A percentile compares a stretch with the other conserved stretches of the same genome.
These are phyloP conservation scores for Tetrapisispora fleetii DNA, from an alignment of 805 yeast species.

Conservation along the genomic window DNA sequence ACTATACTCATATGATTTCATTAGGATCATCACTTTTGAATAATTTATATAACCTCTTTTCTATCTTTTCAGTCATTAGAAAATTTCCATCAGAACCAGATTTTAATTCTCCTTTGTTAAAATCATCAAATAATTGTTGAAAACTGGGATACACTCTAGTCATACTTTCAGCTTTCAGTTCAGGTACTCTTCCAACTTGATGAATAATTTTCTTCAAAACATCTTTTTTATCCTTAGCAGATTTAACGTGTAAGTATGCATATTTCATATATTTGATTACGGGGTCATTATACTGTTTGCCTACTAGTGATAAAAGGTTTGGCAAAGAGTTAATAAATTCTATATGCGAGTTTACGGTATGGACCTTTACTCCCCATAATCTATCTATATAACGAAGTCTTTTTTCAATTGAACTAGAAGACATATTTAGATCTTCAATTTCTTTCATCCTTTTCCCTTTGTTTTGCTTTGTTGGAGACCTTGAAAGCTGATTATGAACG, in stretches of 20 bases:
- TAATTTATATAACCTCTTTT: constrained; percentile 37
- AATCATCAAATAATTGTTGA: constrained; percentile 22
- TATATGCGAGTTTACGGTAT: constrained; percentile 33
- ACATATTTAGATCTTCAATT: constrained; percentile 11
- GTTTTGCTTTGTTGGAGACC: constrained; percentile 1
- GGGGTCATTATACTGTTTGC: constrained; percentile 45
- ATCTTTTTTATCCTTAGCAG: constrained; percentile 41
- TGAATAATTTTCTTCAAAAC: constrained; percentile 41
- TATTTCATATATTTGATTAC: constrained; percentile 43
- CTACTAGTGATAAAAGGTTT: constrained; percentile 48
- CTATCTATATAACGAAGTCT: constrained; percentile 39
- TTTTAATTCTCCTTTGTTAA: constrained; percentile 29
- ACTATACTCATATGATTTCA: constrained; percentile 17
- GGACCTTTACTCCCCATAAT: constrained; percentile 38
- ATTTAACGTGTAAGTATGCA: constrained; percentile 47
- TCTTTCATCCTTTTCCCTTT: constrained; percentile 9
- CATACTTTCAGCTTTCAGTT: constrained; percentile 38
- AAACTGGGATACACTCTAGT: constrained; percentile 34
- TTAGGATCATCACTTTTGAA: constrained; percentile 44
- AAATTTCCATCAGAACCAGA: constrained; percentile 35
- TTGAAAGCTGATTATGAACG: constrained; percentile 26
- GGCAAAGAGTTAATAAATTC: constrained; percentile 44
- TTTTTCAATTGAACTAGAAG: constrained; percentile 30
- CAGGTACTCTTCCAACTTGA: constrained; percentile 51
- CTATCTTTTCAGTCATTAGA: constrained; percentile 42